These are phyloP conservation scores for Pachyrhizus erosus DNA, from an alignment of 306 rosid species.

Conservation along the genomic window DNA sequence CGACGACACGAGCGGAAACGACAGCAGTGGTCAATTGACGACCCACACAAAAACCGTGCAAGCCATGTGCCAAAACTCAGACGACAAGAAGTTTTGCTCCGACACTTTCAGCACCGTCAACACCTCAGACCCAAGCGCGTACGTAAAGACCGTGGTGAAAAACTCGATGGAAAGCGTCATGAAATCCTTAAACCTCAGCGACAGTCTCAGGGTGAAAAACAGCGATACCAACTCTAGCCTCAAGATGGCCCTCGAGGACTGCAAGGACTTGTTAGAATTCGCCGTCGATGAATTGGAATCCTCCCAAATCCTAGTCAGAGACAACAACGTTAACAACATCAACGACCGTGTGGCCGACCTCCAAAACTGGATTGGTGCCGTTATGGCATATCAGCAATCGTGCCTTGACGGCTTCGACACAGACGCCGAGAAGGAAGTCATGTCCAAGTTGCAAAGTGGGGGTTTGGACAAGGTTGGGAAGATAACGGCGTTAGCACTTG, in stretches of 20 bases:
- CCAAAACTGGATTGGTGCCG: conserved; percentile 71
- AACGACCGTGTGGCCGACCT: conserved; percentile 50
- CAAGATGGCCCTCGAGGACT: conserved; percentile 64
- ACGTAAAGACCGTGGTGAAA: conserved; percentile 47
- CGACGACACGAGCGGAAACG: accelerated
- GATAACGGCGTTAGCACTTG: conserved; percentile 68
- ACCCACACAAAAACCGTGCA: conserved; percentile 51
- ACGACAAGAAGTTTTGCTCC: conserved; percentile 50
- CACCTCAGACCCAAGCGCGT: conserved; percentile 49
- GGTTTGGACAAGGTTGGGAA: conserved; percentile 43
- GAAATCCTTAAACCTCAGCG: conserved; percentile 58
- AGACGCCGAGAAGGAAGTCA: conserved; percentile 37
- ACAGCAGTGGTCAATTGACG: neutral
- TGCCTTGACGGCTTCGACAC: conserved; percentile 63
- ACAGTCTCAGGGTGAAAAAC: conserved; percentile 39
- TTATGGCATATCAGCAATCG: conserved; percentile 59
- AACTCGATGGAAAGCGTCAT: conserved; percentile 44
- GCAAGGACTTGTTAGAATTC: conserved; percentile 60
- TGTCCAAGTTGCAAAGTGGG: conserved; percentile 8
- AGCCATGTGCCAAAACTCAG: conserved; percentile 46
- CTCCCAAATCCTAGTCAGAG: neutral
- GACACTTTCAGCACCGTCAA: conserved; percentile 40
- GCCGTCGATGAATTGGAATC: conserved; percentile 55
- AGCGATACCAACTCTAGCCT: neutral
- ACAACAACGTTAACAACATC: conserved; percentile 9